phyloP scores from a whole-genome alignment of 1,284 basidiomycete genomes.

The Apiotrichum gracile region DNA sequence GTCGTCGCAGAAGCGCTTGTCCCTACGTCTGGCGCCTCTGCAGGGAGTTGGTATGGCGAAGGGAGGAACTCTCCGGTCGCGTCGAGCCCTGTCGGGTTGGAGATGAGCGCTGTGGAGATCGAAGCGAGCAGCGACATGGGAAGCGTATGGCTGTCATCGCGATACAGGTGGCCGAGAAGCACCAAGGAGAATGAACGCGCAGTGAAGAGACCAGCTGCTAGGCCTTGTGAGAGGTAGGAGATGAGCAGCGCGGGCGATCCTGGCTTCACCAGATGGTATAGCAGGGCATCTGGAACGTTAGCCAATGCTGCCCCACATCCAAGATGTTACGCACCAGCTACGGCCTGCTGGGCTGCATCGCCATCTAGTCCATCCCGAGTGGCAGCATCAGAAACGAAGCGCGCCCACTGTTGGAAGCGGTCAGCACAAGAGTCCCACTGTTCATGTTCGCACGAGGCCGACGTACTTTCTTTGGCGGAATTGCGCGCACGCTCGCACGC shows the following conservation, averaged over 20 bases:
- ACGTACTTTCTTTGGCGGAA: slow-evolving; percentile 11
- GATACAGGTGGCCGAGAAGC: slow-evolving; percentile 22
- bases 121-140: slow-evolving; percentile 13
- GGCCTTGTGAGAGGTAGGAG: slow-evolving; percentile 27
- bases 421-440: too few species aligned
- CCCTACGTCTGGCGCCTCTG: slow-evolving; percentile 22
- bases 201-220: slow-evolving; percentile 16
- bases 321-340: slow-evolving; percentile 10
- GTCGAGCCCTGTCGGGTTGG: slow-evolving; percentile 19
- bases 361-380: background rate
- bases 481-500: slow-evolving; percentile 11
- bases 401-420: slow-evolving; percentile 2
- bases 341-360: slow-evolving; percentile 5
- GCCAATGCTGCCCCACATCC: background rate
- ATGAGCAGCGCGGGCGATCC: slow-evolving; percentile 27
- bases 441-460: background rate
- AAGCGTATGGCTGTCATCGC: slow-evolving; percentile 4
- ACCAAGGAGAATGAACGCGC: slow-evolving; percentile 22
- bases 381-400: slow-evolving; percentile 1
- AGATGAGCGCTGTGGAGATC: slow-evolving; percentile 21
- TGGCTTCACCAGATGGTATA: slow-evolving; percentile 20
- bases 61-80: slow-evolving; percentile 5
- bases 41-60: slow-evolving; percentile 7
- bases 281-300: slow-evolving; percentile 23
- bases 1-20: slow-evolving; percentile 14